These are phyloP conservation scores for Trichocladium antarcticum DNA, from an alignment of 495 filamentous ascomycete genomes.

Conservation along the genomic window DNA sequence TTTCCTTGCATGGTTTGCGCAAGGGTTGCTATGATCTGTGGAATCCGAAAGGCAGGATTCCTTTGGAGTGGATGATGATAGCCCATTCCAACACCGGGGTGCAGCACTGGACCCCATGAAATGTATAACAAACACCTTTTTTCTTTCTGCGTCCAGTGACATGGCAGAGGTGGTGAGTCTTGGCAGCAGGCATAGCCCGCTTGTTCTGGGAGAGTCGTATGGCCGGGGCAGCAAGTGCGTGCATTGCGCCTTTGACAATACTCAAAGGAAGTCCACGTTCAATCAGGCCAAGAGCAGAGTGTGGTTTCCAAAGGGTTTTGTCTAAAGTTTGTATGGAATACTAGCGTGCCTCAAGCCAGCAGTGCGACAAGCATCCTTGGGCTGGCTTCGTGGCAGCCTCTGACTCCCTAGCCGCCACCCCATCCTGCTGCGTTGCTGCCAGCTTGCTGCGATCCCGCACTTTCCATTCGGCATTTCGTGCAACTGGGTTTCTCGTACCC, in stretches of 20 bases:
- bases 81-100: slow-evolving; percentile 14
- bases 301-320: too few relatives aligned
- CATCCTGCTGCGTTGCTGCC: slow-evolving; percentile 15
- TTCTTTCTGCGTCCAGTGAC: background rate
- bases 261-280: too few relatives aligned
- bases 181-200: too few relatives aligned
- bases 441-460: background rate
- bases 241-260: too few relatives aligned
- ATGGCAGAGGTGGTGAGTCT: too few relatives aligned
- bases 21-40: slow-evolving; percentile 26
- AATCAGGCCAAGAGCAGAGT: too few relatives aligned
- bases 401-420: slow-evolving; percentile 25
- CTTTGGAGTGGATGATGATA: slow-evolving; percentile 19
- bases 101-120: slow-evolving; percentile 6
- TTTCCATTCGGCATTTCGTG: slow-evolving; percentile 8
- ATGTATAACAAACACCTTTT: slow-evolving; percentile 21
- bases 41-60: slow-evolving; percentile 12
- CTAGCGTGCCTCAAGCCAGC: slow-evolving; percentile 3
- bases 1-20: slow-evolving; percentile 24
- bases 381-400: slow-evolving; percentile 39
- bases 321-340: too few relatives aligned
- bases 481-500: background rate
- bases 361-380: slow-evolving; percentile 10
- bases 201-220: too few relatives aligned
- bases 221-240: too few relatives aligned